Percentiles rank a stretch among this genome's conserved stretches.
phyloP scores from a whole-genome alignment of 2,329 filamentous ascomycete genomes.

The Pyrenochaeta sp. region DNA sequence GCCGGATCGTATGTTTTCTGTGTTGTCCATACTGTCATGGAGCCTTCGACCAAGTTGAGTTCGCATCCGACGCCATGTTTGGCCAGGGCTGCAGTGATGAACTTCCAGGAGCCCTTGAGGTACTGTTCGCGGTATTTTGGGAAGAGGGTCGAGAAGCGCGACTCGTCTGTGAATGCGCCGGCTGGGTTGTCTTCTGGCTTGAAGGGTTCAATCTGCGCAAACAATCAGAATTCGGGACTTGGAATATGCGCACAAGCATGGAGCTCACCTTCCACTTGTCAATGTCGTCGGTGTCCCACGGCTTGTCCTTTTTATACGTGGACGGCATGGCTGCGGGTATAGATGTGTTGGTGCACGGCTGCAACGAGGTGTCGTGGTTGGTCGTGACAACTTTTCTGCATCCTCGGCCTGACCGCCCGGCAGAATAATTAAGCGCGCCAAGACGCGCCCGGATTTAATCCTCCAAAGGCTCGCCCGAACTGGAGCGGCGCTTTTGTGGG shows the following conservation, averaged over 20 bases:
- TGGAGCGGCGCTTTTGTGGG: too few relatives aligned
- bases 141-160: constrained; percentile 84
- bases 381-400: constrained; percentile 17
- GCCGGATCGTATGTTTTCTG: constrained; percentile 91
- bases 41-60: constrained; percentile 92
- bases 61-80: constrained; percentile 89
- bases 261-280: constrained; percentile 85
- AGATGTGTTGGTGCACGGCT: not conserved
- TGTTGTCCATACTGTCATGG: constrained; percentile 96
- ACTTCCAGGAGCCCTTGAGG: constrained; percentile 89
- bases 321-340: constrained; percentile 72
- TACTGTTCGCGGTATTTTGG: constrained; percentile 97
- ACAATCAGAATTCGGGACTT: constrained; percentile 4
- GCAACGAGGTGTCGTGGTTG: not conserved
- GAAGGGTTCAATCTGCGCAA: constrained; percentile 75
- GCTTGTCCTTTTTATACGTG: constrained; percentile 77
- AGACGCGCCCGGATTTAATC: not conserved
- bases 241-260: not conserved
- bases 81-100: constrained; percentile 85
- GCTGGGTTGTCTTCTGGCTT: constrained; percentile 83
- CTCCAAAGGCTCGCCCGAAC: too few relatives aligned
- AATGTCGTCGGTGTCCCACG: constrained; percentile 92
- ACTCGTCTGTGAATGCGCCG: constrained; percentile 91
- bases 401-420: constrained; percentile 2
- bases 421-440: constrained; percentile 4